Evolutionary conservation across 176 grass and related monocot genomes (phyloP).

Genomic region (Poa pratensis): DNA sequence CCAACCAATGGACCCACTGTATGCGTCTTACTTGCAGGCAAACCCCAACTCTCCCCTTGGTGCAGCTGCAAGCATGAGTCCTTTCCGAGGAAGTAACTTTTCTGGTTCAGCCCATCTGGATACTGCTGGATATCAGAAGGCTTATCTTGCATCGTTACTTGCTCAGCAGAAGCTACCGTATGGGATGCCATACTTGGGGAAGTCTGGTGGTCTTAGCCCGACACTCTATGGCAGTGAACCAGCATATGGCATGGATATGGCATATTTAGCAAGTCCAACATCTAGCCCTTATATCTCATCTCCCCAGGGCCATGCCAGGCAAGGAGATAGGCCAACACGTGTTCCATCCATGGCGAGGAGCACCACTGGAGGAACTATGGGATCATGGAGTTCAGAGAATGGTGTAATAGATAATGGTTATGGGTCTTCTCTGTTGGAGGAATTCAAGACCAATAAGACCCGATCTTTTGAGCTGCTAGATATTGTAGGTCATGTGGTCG

Average conservation of each 20-base stretch:
- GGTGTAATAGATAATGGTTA: slow-evolving; percentile 66
- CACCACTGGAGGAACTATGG: slow-evolving; percentile 51
- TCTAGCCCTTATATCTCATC: slow-evolving; percentile 57
- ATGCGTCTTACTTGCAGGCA: slow-evolving; percentile 64
- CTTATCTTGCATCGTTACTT: slow-evolving; percentile 70
- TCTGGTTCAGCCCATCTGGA: slow-evolving; percentile 63
- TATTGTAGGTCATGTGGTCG: slow-evolving; percentile 86
- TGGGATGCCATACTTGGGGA: slow-evolving; percentile 59
- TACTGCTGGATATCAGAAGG: slow-evolving; percentile 75
- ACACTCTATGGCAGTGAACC: slow-evolving; percentile 62
- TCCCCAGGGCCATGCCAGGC: slow-evolving; percentile 63
- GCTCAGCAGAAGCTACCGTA: slow-evolving; percentile 93
- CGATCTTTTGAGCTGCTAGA: slow-evolving; percentile 86
- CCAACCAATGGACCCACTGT: slow-evolving; percentile 56
- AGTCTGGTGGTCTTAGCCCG: slow-evolving; percentile 71
- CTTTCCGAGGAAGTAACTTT: slow-evolving; percentile 68
- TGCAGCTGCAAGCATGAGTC: slow-evolving; percentile 58
- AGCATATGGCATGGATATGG: slow-evolving; percentile 69
- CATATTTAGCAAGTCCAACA: slow-evolving; percentile 61
- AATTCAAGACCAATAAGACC: slow-evolving; percentile 97
- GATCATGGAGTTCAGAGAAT: slow-evolving; percentile 62
- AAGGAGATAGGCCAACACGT: slow-evolving; percentile 64
- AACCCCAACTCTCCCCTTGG: slow-evolving; percentile 63
- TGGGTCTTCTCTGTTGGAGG: slow-evolving; percentile 85
- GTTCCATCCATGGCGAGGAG: slow-evolving; percentile 52